Evolutionary conservation across 139 green algal genomes (phyloP), one percentile per base, ranked within the genome.

Genomic region (Pleodorina starrii): DNA sequence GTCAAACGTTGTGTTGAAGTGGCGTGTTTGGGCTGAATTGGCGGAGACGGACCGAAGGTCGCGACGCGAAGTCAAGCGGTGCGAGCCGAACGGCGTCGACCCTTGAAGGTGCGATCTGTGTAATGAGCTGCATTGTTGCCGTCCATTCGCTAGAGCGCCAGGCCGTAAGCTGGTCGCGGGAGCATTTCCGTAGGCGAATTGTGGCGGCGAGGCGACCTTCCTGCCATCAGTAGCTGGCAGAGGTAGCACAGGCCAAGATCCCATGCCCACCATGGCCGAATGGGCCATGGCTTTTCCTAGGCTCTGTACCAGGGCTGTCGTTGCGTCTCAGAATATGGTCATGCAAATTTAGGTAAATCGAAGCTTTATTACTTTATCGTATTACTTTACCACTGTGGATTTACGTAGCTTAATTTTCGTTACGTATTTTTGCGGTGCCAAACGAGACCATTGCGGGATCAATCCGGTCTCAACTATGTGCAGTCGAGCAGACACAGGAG

Each of bases 1-100:
- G 12, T 76, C 79, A 50, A 75, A 75, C 3, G 17, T 71, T n/a
- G 40, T 57, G 59, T 86, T 86, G 81, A 87, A 87, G 43, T 68
- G n/a, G 5, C 81, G 81, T 11, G 76, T 84, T 29, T 69, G 76
- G 27, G 74, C 25, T 25, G 44, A 82, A 25, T 29, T 63, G 25
- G 74, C 44, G 32, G 76, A 32, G 48, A 82, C 74, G 46, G 74
- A 82, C 7, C 46, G 74, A 2, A 63, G 21, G 74, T 80, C 38
- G 27, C 72, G 72, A 54, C 74, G 43, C 23, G 74, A 21, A 7
- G 44, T 29, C 7, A 66, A 43, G 9, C 74, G 44, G 19, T 25
- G 44, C 14, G 74, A 44, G 2, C 44, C 46, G 32, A 82, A 82
- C 16, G 44, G 74, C 46, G 46, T 10, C 25, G 74, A 10, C 48